Base-by-base conservation (phyloP, 345 rosid species). In the Eucalyptus tenuipes region DNA sequence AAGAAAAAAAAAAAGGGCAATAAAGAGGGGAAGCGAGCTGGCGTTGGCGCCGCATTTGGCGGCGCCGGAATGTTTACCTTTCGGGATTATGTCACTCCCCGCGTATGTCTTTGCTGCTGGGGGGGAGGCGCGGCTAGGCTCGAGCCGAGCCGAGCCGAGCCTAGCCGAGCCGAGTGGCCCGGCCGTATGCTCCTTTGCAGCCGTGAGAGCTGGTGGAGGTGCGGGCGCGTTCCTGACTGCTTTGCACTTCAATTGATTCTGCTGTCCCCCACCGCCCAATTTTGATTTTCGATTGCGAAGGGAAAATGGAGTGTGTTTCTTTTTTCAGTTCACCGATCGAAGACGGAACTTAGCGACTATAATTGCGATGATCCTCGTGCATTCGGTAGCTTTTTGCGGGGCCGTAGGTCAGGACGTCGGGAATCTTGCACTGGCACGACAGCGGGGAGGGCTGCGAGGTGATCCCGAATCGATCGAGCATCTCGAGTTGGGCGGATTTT, bases 61-160 rank as follows among this genome's bases (percentile, higher is more conserved):
- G 84, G 84, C 84, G 84, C 84, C 84, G 84, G 47, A 40, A 75
- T 75, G 84, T 75, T 75, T 40, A 75, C 84, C 44, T 75, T 75
- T 75, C 47, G 7, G 7, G 82, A 2, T 40, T 10, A 42, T 22
- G 84, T 75, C 84, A 20, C 47, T 4, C 47, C 14, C 47, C 47
- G 84, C 84, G 84, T 40, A 20, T 75, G 84, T 11, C 84, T 10
- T 40, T 10, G 27, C 13, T 22, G 47, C 29, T 40, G 8, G 47
- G 47, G 47, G 5, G 45, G 4, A 6, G 40, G 40, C 17, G 22
- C 40, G 81, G 44, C 44, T 0, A 47, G 82, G 29, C 29, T 20
- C 47, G 5, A 7, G 10, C 5, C 10, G 1, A 40, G 47, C 79
- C 79, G 42, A 68, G 80, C 82, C 29, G 2, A 24, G 82, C 84